Evolutionary conservation across 495 filamentous ascomycete genomes (phyloP).

Genomic region (Barbatosphaeria neglecta): DNA sequence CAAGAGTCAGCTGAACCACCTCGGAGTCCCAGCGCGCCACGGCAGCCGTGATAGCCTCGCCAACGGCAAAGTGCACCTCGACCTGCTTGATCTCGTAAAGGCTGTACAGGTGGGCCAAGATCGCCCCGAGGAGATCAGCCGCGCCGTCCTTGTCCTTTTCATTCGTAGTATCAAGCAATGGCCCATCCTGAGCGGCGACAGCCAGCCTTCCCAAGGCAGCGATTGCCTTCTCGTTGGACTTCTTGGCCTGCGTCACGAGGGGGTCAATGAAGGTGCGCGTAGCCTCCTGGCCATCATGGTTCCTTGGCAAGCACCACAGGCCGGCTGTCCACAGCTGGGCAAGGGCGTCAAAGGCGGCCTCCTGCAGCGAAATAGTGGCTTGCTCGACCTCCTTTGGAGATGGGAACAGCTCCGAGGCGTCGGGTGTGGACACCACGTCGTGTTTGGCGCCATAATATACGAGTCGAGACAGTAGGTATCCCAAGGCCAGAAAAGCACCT

Average conservation of each 20-base stretch:
- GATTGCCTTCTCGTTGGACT: slow-evolving; percentile 74
- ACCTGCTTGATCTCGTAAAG: slow-evolving; percentile 74
- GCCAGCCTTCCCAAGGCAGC: slow-evolving; percentile 56
- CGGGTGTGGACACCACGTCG: not conserved
- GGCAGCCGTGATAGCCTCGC: slow-evolving; percentile 69
- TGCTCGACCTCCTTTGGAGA: slow-evolving; percentile 9
- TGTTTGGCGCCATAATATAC: slow-evolving; percentile 12
- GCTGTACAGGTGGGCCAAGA: slow-evolving; percentile 53
- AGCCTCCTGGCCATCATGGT: not conserved
- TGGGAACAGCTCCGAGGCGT: slow-evolving; percentile 9
- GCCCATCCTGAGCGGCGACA: slow-evolving; percentile 23
- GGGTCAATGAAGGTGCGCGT: slow-evolving; percentile 37
- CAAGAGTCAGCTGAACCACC: slow-evolving; percentile 35
- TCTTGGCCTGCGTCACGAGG: slow-evolving; percentile 54
- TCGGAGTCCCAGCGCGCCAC: slow-evolving; percentile 65
- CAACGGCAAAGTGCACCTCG: slow-evolving; percentile 78
- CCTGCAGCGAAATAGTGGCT: slow-evolving; percentile 14
- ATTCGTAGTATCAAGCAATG: slow-evolving; percentile 5
- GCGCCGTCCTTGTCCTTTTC: not conserved
- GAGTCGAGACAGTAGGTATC: slow-evolving; percentile 14
- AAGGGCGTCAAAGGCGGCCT: slow-evolving; percentile 49
- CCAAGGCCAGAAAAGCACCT: slow-evolving; percentile 19
- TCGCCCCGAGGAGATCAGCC: slow-evolving; percentile 21
- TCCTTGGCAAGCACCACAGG: slow-evolving; percentile 11
- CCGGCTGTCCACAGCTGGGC: slow-evolving; percentile 65